These are phyloP conservation scores for Debaryomyces castellii DNA, from an alignment of 805 yeast genomes.

Conservation along the genomic window DNA sequence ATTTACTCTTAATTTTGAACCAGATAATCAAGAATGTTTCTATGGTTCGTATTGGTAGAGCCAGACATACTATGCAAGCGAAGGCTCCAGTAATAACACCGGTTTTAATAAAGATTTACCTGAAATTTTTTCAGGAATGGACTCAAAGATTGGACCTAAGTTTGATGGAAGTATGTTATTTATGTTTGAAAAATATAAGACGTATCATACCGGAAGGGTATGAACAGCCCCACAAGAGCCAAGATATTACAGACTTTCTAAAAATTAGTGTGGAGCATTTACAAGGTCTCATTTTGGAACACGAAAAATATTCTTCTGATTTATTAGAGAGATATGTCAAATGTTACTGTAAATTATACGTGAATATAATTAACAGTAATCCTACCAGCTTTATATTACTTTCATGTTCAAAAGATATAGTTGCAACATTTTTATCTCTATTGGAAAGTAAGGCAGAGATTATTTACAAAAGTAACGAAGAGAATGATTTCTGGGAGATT, in stretches of 20 bases:
- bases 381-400: slow-evolving; percentile 72
- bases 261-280: slow-evolving; percentile 57
- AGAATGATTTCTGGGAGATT: slow-evolving; percentile 70
- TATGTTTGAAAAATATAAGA: slow-evolving; percentile 71
- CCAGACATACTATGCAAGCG: slow-evolving; percentile 73
- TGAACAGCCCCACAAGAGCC: slow-evolving; percentile 64
- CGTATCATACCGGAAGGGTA: slow-evolving; percentile 75
- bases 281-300: slow-evolving; percentile 51
- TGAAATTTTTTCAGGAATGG: slow-evolving; percentile 64
- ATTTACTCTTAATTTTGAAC: slow-evolving; percentile 64
- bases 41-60: slow-evolving; percentile 78
- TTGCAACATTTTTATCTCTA: slow-evolving; percentile 59
- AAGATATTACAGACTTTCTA: slow-evolving; percentile 60
- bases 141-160: slow-evolving; percentile 47
- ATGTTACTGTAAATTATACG: slow-evolving; percentile 74
- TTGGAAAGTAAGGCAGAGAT: slow-evolving; percentile 63
- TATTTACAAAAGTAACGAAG: slow-evolving; percentile 59
- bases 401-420: slow-evolving; percentile 59
- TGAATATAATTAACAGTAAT: slow-evolving; percentile 54
- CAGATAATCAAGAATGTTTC: slow-evolving; percentile 76
- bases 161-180: slow-evolving; percentile 71
- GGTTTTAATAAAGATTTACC: slow-evolving; percentile 58
- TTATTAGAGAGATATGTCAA: slow-evolving; percentile 68
- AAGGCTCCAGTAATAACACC: slow-evolving; percentile 66
- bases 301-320: slow-evolving; percentile 49